These are phyloP conservation scores for Phytophthora sansomeana DNA, from an alignment of 352 stramenopile species.

Conservation along the genomic window DNA sequence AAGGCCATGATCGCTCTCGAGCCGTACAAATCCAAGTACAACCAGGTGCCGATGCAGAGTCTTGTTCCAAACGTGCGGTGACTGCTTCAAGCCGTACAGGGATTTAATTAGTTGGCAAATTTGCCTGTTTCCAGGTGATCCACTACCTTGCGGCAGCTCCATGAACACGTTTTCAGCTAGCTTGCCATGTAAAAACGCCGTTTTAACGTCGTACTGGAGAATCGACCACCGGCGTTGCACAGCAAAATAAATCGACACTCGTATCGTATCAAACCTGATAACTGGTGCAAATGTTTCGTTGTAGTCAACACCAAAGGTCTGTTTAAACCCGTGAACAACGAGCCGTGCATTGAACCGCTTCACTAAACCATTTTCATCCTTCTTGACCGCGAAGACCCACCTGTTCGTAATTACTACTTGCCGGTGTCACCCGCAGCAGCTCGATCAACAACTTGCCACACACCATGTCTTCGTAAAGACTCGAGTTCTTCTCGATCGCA, in stretches of 20 bases:
- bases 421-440: not conserved
- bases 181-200: not conserved
- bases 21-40: not conserved
- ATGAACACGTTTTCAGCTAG: not conserved
- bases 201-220: not conserved
- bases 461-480: not conserved
- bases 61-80: not conserved
- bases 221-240: not conserved
- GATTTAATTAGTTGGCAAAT: not conserved
- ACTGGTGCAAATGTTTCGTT: not conserved
- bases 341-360: not conserved
- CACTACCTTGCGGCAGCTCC: not conserved
- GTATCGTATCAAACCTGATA: not conserved
- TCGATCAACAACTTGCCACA: not conserved
- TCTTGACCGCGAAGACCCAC: not conserved
- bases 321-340: not conserved
- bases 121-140: not conserved
- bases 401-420: not conserved
- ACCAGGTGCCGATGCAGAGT: not conserved
- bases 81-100: not conserved
- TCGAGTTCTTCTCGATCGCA: not conserved
- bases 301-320: not conserved
- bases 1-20: conserved; percentile 8
- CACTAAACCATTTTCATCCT: not conserved
- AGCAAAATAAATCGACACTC: not conserved